Evolutionary conservation across 129 eudicot species (phyloP).

Genomic region (sunflower (Helianthus annuus)): DNA sequence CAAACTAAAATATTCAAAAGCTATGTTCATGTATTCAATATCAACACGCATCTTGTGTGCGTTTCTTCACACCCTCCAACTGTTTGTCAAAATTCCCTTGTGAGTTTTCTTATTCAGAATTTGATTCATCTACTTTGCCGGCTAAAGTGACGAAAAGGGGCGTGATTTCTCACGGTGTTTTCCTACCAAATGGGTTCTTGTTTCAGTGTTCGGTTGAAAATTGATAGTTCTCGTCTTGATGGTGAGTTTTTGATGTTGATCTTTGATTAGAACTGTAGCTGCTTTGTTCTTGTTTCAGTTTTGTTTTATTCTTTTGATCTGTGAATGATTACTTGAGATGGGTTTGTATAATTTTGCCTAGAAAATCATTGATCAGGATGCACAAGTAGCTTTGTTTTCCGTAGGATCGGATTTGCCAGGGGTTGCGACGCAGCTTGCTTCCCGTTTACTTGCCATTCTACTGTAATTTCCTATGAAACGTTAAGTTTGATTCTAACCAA

Average conservation of each 20-base stretch:
- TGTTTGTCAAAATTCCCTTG: slow-evolving; percentile 26
- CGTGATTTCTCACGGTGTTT: neutral
- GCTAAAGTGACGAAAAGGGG: neutral
- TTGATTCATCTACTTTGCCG: neutral
- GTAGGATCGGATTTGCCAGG: too few relatives aligned
- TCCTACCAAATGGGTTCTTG: slow-evolving; percentile 49
- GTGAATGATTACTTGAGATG: neutral
- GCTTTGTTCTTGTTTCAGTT: neutral
- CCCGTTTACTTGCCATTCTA: too few relatives aligned
- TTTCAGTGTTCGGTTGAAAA: slow-evolving; percentile 44
- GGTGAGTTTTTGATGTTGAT: slow-evolving; percentile 30
- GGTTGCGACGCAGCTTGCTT: too few relatives aligned
- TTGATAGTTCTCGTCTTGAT: slow-evolving; percentile 52
- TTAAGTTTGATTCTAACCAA: too few relatives aligned
- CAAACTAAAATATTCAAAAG: slow-evolving; percentile 15
- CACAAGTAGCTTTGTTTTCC: neutral
- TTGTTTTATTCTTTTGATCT: neutral
- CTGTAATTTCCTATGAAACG: too few relatives aligned
- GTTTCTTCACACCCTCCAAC: slow-evolving; percentile 44
- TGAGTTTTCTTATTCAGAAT: neutral
- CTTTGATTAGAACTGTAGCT: neutral
- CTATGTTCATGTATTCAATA: slow-evolving; percentile 18
- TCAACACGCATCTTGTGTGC: slow-evolving; percentile 33
- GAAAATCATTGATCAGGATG: neutral
- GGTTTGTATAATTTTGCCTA: neutral